Evolutionary conservation across 2,329 filamentous ascomycete genomes (phyloP), one percentile per base, ranked within the genome.

Genomic region (Colletotrichum sp.): DNA sequence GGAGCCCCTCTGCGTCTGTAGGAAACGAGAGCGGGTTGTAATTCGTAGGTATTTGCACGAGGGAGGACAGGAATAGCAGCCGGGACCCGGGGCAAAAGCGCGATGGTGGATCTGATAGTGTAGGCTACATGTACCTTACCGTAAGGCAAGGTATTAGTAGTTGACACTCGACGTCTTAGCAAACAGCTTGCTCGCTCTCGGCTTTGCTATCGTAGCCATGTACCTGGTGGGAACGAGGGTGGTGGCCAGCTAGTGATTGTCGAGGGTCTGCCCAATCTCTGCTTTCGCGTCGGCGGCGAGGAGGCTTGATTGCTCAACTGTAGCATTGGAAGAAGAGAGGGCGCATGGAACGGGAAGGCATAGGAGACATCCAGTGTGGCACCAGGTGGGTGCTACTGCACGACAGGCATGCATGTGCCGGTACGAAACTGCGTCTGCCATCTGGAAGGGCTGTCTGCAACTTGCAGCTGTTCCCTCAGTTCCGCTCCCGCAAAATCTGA

Each of bases 51-150:
- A 62, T n/a, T 59, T 34, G 34, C 36, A 75, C 71, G 62, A 49
- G 66, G 60, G 36, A 67, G 57, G 66, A 76, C 75, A 76, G 28
- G 66, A 75, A 76, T 76, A 76, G 71, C 59, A 76, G 64, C 21
- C 64, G 44, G 34, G 30, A 9, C 52, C 62, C 30, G 60, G 60
- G 39, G 44, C 66, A 57, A 62, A 75, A 63, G 67, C 49, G 26
- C n/a, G 36, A 39, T 49, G 52, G 71, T 75, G 75, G 71, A 76
- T 70, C 49, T 70, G 26, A 67, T 66, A 26, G 60, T 28, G 59
- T 26, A 13, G 34, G 26, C 36, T 26, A 65, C 52, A 49, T 49
- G 18, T 49, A 52, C n/a, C 44, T 52, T 52, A 52, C 44, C 44
- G 12, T 21, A 21, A 52, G 44, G 44, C 44, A 52, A 52, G 44